Evolutionary conservation across 2,329 filamentous ascomycete genomes (phyloP).

Genomic region (Mycocentrospora acerina): DNA sequence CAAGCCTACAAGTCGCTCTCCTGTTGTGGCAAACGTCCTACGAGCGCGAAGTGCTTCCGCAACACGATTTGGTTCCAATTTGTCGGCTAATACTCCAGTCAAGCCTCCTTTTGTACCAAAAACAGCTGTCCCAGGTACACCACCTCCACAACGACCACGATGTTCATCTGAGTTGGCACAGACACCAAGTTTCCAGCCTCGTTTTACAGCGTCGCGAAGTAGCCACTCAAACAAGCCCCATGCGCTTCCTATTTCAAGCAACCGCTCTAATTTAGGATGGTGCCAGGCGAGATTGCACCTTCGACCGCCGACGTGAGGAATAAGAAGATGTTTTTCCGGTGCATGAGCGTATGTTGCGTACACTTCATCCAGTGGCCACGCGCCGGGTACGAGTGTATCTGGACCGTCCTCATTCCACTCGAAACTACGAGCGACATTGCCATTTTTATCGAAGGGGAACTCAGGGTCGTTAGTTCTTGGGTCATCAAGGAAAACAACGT

Average conservation of each 20-base stretch:
- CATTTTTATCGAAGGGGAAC: conserved; percentile 35
- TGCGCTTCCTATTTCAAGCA: conserved; percentile 41
- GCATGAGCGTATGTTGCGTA: conserved; percentile 42
- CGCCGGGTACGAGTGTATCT: conserved; percentile 31
- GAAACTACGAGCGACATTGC: conserved; percentile 41
- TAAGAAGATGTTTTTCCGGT: conserved; percentile 35
- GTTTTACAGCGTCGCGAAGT: conserved; percentile 20
- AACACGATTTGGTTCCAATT: too few species aligned
- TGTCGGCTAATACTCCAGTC: too few species aligned
- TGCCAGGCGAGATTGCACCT: conserved; percentile 42
- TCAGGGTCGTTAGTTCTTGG: conserved; percentile 19
- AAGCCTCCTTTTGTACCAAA: too few species aligned
- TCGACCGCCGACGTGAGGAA: conserved; percentile 42
- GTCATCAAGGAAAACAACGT: conserved; percentile 41
- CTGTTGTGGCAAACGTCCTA: too few species aligned
- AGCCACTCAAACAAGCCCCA: conserved; percentile 44
- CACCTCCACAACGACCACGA: conserved; percentile 40
- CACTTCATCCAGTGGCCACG: conserved; percentile 43
- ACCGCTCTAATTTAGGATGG: conserved; percentile 39
- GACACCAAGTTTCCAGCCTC: conserved; percentile 40
- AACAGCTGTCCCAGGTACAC: conserved; percentile 39
- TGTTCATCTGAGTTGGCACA: conserved; percentile 43
- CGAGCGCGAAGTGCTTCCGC: too few species aligned
- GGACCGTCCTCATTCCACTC: conserved; percentile 43
- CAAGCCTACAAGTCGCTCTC: too few species aligned